Percentiles rank a stretch among this genome's conserved stretches.
phyloP scores from a whole-genome alignment of 78 protist species.

The Dictyostelium capitatum region DNA sequence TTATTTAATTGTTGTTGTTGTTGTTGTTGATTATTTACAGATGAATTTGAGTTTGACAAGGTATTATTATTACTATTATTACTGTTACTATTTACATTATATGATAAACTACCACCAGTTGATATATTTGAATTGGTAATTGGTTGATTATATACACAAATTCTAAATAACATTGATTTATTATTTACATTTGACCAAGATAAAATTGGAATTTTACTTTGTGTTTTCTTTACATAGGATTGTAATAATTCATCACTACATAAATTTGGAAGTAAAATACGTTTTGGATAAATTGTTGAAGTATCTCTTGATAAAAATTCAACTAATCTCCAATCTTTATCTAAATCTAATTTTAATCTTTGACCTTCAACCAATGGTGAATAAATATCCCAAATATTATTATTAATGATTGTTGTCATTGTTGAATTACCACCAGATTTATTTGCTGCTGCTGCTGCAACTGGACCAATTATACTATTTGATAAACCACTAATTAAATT shows the following conservation, averaged over 20 bases:
- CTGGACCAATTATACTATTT: not conserved
- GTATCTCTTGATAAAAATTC: conserved; percentile 30
- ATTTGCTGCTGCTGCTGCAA: not conserved
- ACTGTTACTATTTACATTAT: not conserved
- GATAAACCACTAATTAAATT: not conserved
- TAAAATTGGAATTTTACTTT: conserved; percentile 38
- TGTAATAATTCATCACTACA: conserved; percentile 34
- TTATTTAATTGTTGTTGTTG: not conserved
- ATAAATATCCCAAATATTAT: conserved; percentile 41
- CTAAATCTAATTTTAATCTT: conserved; percentile 21
- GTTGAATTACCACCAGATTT: not conserved
- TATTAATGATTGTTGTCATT: not conserved
- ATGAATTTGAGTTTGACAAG: not conserved
- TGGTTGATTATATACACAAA: not conserved
- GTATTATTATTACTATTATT: not conserved
- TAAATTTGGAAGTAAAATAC: conserved; percentile 17
- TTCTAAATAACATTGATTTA: conserved; percentile 8
- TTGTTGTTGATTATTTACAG: not conserved
- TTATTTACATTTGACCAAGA: conserved; percentile 37
- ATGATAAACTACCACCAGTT: not conserved
- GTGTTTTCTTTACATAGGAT: conserved; percentile 37
- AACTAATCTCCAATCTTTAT: conserved; percentile 28
- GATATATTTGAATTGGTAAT: not conserved
- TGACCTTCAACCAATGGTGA: conserved; percentile 15
- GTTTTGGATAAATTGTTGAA: conserved; percentile 28